Base-by-base conservation (phyloP, 2,329 filamentous ascomycete genomes). In the Akanthomyces dipterigenus region DNA sequence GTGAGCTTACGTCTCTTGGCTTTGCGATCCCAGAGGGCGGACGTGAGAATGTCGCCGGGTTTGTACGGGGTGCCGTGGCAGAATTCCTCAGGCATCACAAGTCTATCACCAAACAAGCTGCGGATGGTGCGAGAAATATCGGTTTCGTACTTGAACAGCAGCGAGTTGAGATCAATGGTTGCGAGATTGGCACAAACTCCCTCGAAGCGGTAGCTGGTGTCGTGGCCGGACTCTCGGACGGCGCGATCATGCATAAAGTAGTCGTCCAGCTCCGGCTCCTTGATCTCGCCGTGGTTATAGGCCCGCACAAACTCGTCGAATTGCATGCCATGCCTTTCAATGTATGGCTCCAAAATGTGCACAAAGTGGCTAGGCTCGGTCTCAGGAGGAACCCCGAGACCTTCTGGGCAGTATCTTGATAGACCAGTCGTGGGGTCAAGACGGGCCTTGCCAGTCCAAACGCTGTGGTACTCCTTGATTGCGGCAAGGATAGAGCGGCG, bases 231-330 rank as follows among this genome's bases (percentile, higher is more conserved):
- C 75, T 99, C 95, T 66, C 95, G 88, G 38, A 98, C 93, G 2
- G 93, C 93, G 63, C 95, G 89, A 72, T 99, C 95, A 73, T 99
- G 95, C 71, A 96, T 78, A 77, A 98, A 98, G 76, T 98, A 99
- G 51, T 93, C 87, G 70, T 99, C 95, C 16, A 99, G 81, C 65
- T 96, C 91, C 0, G 93, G 92, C 76, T 98, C 93, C 51, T 81
- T 74, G 28, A 99, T 83, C 56, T 84, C 73, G 22, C 88, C 85
- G 64, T 86, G 74, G 73, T 98, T 98, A 80, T 99, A 99, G 1
- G 90, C 91, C 36, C 86, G 76, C 24, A 97, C 91, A 72, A 98
- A 97, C 60, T 96, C 84, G 22, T 90, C 77, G 68, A 96, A 93
- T 0, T 78, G 81, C 85, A 98, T 88, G 56, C 84, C 83, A 75